Base-by-base conservation (phyloP, 768 basidiomycete genomes). In the Tricholoma saponaceum region DNA sequence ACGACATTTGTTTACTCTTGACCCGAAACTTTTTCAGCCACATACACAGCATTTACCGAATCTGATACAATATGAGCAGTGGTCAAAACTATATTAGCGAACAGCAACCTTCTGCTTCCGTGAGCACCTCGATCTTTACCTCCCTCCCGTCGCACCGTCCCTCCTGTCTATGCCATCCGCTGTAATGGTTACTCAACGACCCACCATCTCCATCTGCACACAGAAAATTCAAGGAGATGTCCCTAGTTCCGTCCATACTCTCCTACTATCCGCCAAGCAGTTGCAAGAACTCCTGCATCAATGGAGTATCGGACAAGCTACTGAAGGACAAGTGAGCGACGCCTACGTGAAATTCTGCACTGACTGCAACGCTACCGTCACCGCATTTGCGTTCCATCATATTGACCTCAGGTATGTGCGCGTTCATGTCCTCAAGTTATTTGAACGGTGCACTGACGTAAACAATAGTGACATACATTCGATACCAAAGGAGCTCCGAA, bases 321-420 rank as follows among this genome's bases (percentile, higher is more conserved):
- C 79, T 1, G 88, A 92, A 54, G 74, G 72, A 13, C 77, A 92
- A 66, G 92, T 98, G 65, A 92, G 90, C 77, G 86, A 96, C 69
- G 82, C 90, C 54, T 98, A 94, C 69, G 90, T 98, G 54, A 82
- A 85, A 63, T 82, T 97, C 14, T 94, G 93, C 44, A 89, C 89
- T 66, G 89, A 95, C 63, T 95, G 97, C 76, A 94, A 95, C 70
- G 72, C 79, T 2, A 87, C 87, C 41, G 82, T 92, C 20, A 77
- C 73, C 37, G 90, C 93, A 0, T 97, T 98, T 66, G 79, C 82
- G 9, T 74, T 77, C 32, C 83, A 87, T 62, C 79, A 82, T 39
- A 91, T 98, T 60, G 81, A 87, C 59, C 83, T 95, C 64, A 86
- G 79, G 95, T 63, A 22, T 18, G 58, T 25, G 25, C 35, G 5